Percentiles rank a stretch among this genome's conserved stretches.
phyloP scores from a whole-genome alignment of 139 green algal species.

The Picochlorum sp. region DNA sequence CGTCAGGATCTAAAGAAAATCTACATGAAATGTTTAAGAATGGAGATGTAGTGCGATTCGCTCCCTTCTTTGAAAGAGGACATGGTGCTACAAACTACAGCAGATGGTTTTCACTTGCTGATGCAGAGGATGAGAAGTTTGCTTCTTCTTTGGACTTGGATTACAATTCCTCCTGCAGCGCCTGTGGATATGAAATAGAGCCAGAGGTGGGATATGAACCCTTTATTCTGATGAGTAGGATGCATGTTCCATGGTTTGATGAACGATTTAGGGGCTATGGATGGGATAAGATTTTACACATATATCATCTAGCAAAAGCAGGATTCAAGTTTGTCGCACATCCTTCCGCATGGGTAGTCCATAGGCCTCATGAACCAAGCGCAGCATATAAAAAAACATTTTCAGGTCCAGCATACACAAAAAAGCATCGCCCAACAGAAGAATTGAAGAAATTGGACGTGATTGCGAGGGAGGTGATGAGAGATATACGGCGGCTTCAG shows the following conservation, averaged over 20 bases:
- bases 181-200: background rate
- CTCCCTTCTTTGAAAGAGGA: conserved; percentile 16
- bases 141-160: too few relatives aligned
- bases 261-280: conserved; percentile 36
- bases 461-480: conserved; percentile 23
- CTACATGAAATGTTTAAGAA: conserved; percentile 9
- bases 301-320: background rate
- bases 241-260: conserved; percentile 27
- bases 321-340: conserved; percentile 7
- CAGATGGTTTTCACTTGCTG: background rate
- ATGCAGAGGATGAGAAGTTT: too few relatives aligned
- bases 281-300: conserved; percentile 16
- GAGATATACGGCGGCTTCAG: conserved; percentile 1
- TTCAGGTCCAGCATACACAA: conserved; percentile 17
- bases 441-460: conserved; percentile 13
- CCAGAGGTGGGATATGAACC: conserved; percentile 21
- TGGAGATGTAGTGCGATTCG: conserved; percentile 14
- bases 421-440: conserved; percentile 8
- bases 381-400: conserved; percentile 22
- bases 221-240: conserved; percentile 18
- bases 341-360: conserved; percentile 20
- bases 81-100: background rate
- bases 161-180: too few relatives aligned
- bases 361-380: conserved; percentile 17
- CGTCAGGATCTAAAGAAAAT: conserved; percentile 9